Conservation (phyloP, 2,329 filamentous ascomycete genomes). For the Didymella pomorum region DNA sequence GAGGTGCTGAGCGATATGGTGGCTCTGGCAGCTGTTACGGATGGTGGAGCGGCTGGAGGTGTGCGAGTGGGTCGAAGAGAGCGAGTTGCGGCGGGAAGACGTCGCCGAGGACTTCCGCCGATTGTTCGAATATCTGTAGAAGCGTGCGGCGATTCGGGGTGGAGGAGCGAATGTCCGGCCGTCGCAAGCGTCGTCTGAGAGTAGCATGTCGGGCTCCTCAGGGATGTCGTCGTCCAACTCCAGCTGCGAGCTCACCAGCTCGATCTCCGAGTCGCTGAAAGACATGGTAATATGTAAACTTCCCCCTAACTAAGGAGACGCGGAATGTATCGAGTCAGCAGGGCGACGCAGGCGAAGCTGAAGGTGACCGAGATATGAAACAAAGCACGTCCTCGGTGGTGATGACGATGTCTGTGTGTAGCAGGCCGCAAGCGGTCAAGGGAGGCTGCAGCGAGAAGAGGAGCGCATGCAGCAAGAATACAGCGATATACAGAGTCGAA, state of each 20-base stretch:
- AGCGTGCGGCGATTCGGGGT: constrained; percentile 78
- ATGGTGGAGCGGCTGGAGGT: constrained; percentile 67
- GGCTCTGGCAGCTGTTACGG: constrained; percentile 70
- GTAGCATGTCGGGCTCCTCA: constrained; percentile 52
- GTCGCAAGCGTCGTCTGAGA: constrained; percentile 50
- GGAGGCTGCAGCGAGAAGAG: constrained; percentile 17
- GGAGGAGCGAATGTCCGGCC: constrained; percentile 68
- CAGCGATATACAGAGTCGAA: constrained; percentile 25
- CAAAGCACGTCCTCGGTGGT: constrained; percentile 40
- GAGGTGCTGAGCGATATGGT: constrained; percentile 79
- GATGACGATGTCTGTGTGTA: constrained; percentile 30
- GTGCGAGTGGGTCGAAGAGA: constrained; percentile 77
- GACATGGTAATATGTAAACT: constrained; percentile 34
- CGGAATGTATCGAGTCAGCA: constrained; percentile 32
- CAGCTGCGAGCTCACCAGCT: constrained; percentile 41
- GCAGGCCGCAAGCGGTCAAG: constrained; percentile 31
- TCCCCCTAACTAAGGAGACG: constrained; percentile 23
- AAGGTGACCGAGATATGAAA: constrained; percentile 35
- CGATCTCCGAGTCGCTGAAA: constrained; percentile 45
- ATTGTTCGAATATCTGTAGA: constrained; percentile 71
- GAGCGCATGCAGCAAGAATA: constrained; percentile 32
- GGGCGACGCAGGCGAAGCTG: constrained; percentile 22
- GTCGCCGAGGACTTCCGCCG: constrained; percentile 78
- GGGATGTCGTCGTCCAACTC: constrained; percentile 51
- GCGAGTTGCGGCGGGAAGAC: constrained; percentile 80